Conservation (phyloP, 2,329 filamentous ascomycete genomes). For the Macrophomina tecta region DNA sequence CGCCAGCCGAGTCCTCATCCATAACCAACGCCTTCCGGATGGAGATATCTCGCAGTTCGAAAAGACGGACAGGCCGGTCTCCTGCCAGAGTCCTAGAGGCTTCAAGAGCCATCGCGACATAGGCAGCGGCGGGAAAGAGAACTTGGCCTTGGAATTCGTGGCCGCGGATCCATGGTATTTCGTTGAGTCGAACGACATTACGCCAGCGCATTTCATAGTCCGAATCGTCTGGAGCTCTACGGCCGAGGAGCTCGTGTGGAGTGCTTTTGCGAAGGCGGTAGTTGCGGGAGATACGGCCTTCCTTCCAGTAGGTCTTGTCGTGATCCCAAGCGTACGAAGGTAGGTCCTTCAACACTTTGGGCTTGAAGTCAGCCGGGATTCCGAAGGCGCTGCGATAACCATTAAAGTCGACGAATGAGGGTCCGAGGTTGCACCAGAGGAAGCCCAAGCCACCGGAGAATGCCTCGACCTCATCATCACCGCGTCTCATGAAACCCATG, state of each 20-base stretch:
- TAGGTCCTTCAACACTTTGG: neutral
- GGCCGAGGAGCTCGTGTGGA: slow-evolving; percentile 33
- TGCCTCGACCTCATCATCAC: slow-evolving; percentile 35
- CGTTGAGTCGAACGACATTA: slow-evolving; percentile 46
- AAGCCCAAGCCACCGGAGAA: slow-evolving; percentile 32
- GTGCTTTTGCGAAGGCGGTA: slow-evolving; percentile 23
- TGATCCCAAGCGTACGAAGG: slow-evolving; percentile 30
- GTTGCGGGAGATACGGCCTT: slow-evolving; percentile 28
- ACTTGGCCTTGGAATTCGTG: slow-evolving; percentile 46
- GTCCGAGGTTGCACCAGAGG: slow-evolving; percentile 30
- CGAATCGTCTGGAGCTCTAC: neutral
- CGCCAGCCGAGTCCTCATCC: slow-evolving; percentile 7
- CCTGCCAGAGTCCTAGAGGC: slow-evolving; percentile 29
- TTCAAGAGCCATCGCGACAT: neutral
- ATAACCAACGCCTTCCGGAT: slow-evolving; percentile 32
- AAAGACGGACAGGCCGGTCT: slow-evolving; percentile 19
- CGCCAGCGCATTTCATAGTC: slow-evolving; percentile 42
- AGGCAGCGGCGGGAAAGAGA: slow-evolving; percentile 51
- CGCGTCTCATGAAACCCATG: slow-evolving; percentile 34
- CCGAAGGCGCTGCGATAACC: neutral
- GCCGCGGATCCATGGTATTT: slow-evolving; percentile 54
- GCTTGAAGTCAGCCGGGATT: neutral
- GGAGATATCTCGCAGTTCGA: slow-evolving; percentile 31
- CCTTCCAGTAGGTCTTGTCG: slow-evolving; percentile 25
- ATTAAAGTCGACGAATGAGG: slow-evolving; percentile 8